Percentiles rank a stretch among this genome's conserved stretches.
phyloP scores from a whole-genome alignment of 768 basidiomycete species.

The Mycena rebaudengoi region DNA sequence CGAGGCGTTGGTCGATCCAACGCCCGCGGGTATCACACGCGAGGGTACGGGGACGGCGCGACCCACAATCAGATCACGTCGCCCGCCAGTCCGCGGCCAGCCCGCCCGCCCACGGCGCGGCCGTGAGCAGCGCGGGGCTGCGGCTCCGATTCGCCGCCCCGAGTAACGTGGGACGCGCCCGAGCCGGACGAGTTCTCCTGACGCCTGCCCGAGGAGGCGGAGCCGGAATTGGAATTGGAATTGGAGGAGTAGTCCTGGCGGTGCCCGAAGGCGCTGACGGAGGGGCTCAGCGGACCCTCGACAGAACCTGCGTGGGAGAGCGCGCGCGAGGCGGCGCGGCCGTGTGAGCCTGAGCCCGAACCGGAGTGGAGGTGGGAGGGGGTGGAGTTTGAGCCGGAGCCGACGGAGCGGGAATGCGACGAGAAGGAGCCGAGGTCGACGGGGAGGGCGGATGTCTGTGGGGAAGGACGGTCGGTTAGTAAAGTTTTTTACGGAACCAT shows the following conservation, averaged over 20 bases:
- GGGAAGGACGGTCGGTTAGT: too few relatives aligned
- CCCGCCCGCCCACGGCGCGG: slow-evolving; percentile 25
- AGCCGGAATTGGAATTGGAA: slow-evolving; percentile 15
- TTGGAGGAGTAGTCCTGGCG: slow-evolving; percentile 5
- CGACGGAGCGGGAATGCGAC: slow-evolving; percentile 17
- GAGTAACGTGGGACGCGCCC: not conserved
- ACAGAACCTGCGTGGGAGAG: slow-evolving; percentile 14
- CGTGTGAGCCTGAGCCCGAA: not conserved
- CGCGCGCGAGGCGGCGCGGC: slow-evolving; percentile 9
- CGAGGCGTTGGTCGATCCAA: too few relatives aligned
- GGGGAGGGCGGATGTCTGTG: too few relatives aligned
- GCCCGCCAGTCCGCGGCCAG: slow-evolving; percentile 26
- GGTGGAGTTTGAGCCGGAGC: slow-evolving; percentile 11
- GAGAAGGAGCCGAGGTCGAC: not conserved
- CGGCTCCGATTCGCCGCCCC: not conserved
- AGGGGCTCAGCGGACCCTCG: slow-evolving; percentile 25
- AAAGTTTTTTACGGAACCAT: too few relatives aligned
- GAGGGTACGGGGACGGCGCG: too few relatives aligned
- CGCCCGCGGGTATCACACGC: too few relatives aligned
- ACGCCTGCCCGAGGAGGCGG: not conserved
- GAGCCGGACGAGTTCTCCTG: slow-evolving; percentile 6
- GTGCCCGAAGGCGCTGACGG: slow-evolving; percentile 22
- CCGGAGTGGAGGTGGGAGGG: not conserved
- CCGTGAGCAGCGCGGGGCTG: slow-evolving; percentile 17
- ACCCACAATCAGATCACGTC: too few relatives aligned